phyloP scores from a whole-genome alignment of 306 rosid genomes.

The Senna tora region DNA sequence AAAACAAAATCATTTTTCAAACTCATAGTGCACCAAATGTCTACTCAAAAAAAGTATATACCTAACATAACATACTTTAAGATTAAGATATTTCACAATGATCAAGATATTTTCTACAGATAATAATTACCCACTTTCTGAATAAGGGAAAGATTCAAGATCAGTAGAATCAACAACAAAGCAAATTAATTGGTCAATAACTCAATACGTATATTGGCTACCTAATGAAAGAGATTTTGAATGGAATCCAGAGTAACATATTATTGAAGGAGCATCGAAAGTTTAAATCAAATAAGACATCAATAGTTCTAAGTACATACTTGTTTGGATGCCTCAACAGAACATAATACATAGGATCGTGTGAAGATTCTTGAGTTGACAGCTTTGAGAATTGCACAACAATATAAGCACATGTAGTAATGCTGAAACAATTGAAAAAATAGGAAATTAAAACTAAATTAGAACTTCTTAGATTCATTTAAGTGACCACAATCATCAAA shows the following conservation, averaged over 20 bases:
- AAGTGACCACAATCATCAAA: not conserved
- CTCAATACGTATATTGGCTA: not conserved
- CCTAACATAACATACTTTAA: not conserved
- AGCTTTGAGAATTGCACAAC: slow-evolving; percentile 71
- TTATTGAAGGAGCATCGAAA: not conserved
- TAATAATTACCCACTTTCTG: slow-evolving; percentile 9
- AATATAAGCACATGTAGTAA: slow-evolving; percentile 64
- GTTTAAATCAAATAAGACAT: slow-evolving; percentile 8
- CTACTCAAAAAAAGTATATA: not conserved
- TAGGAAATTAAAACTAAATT: slow-evolving; percentile 28
- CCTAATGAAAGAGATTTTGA: slow-evolving; percentile 7
- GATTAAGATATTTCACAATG: not conserved
- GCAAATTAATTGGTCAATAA: not conserved
- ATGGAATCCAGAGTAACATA: slow-evolving; percentile 17
- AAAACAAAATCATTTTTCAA: no score
- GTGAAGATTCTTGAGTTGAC: slow-evolving; percentile 65
- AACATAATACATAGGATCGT: slow-evolving; percentile 68
- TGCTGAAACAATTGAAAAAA: slow-evolving; percentile 50
- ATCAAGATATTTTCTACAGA: no score
- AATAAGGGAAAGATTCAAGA: slow-evolving; percentile 12
- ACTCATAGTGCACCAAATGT: no score
- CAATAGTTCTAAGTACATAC: slow-evolving; percentile 49
- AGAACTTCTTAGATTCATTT: slow-evolving; percentile 19
- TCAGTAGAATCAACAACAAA: slow-evolving; percentile 20
- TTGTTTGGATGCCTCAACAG: slow-evolving; percentile 62